Percentiles rank a stretch among this genome's conserved stretches.
Conservation (phyloP, 176 grass and related monocot genomes). For the Pharus latifolius region DNA sequence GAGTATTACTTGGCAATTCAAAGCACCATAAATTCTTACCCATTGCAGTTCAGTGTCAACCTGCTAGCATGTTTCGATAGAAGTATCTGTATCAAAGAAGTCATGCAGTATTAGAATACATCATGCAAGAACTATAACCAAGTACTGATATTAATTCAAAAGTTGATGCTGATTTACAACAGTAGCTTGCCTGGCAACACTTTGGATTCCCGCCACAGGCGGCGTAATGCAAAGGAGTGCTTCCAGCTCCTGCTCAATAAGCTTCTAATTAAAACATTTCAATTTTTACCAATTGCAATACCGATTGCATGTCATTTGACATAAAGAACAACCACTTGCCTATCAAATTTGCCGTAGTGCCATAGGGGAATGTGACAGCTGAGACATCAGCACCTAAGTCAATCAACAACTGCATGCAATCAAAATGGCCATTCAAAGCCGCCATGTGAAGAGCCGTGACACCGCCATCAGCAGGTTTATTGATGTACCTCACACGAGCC, state of each 20-base stretch:
- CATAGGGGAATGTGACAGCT: constrained; percentile 80
- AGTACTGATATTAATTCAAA: constrained; percentile 2
- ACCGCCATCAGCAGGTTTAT: constrained; percentile 85
- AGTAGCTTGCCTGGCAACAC: constrained; percentile 72
- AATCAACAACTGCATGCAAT: constrained; percentile 89
- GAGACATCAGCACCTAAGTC: constrained; percentile 79
- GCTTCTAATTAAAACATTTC: constrained; percentile 4
- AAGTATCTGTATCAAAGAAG: constrained; percentile 51
- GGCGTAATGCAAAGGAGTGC: constrained; percentile 89
- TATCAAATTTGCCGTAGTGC: constrained; percentile 59
- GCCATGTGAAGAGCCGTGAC: constrained; percentile 93
- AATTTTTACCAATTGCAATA: not conserved
- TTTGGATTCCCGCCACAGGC: constrained; percentile 77
- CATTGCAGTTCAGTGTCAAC: constrained; percentile 87
- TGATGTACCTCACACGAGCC: constrained; percentile 65
- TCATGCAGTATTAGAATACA: constrained; percentile 1
- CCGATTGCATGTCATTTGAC: constrained; percentile 4
- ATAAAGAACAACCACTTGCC: constrained; percentile 40
- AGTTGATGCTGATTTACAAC: constrained; percentile 7
- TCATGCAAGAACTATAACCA: not conserved
- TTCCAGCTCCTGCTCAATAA: constrained; percentile 70
- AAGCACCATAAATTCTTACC: constrained; percentile 37
- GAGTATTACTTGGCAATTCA: not conserved
- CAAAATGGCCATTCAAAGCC: constrained; percentile 57
- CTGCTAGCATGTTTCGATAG: constrained; percentile 82